phyloP scores from a whole-genome alignment of 2,329 filamentous ascomycete genomes.

The Ophiostoma ips region DNA sequence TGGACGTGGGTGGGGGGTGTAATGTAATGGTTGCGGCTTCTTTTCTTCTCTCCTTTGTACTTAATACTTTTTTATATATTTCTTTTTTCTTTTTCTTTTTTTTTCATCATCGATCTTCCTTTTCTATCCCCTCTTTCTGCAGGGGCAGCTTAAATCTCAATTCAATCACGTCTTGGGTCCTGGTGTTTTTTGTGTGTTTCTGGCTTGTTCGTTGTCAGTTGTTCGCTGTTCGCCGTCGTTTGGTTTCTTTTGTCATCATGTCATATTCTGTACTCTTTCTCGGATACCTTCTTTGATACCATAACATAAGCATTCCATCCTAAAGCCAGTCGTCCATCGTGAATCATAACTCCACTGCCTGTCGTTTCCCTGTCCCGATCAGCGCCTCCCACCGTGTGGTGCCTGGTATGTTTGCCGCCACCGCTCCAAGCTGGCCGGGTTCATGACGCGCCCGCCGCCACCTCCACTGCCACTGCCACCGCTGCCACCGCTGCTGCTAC shows the following conservation, averaged over 20 bases:
- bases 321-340: too few relatives aligned
- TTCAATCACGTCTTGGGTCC: not conserved
- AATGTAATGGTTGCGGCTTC: not conserved
- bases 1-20: too few relatives aligned
- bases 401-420: too few relatives aligned
- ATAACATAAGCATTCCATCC: too few relatives aligned
- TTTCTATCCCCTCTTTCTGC: not conserved
- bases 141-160: not conserved
- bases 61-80: not conserved
- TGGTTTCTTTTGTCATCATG: not conserved
- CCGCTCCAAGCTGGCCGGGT: too few relatives aligned
- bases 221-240: not conserved
- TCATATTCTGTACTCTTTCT: not conserved
- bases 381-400: too few relatives aligned
- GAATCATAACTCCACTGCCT: too few relatives aligned
- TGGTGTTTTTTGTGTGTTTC: not conserved
- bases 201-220: not conserved
- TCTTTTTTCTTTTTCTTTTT: not conserved
- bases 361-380: too few relatives aligned
- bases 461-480: too few relatives aligned
- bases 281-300: not conserved
- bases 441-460: too few relatives aligned
- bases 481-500: not conserved
- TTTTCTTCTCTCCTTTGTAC: not conserved
- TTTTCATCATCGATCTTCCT: not conserved